phyloP scores from a whole-genome alignment of 2,329 filamentous ascomycete species.

The Lachnellula suecica region DNA sequence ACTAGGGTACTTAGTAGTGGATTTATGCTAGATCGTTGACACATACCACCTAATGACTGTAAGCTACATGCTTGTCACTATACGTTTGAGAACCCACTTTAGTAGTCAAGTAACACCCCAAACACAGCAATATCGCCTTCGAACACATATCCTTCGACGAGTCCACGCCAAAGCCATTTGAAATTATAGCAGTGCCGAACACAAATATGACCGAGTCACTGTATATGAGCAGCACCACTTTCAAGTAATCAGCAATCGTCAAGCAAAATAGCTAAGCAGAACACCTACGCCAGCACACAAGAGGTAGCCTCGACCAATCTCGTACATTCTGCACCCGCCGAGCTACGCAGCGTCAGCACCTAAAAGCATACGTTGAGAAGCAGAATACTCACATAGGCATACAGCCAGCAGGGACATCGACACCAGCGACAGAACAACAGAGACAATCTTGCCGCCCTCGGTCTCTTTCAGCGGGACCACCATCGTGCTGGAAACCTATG shows the following conservation, averaged over 20 bases:
- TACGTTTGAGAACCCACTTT: constrained; percentile 45
- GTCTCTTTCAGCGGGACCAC: constrained; percentile 11
- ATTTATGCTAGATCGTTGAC: neutral
- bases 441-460: constrained; percentile 17
- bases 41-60: constrained; percentile 6
- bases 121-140: constrained; percentile 58
- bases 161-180: constrained; percentile 57
- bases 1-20: constrained; percentile 7
- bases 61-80: neutral
- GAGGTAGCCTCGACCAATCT: constrained; percentile 24
- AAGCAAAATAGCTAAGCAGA: neutral
- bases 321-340: constrained; percentile 26
- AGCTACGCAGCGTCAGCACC: constrained; percentile 14
- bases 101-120: constrained; percentile 61
- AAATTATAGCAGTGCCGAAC: constrained; percentile 54
- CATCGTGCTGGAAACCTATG: neutral
- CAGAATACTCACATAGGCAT: constrained; percentile 23
- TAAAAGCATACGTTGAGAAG: neutral
- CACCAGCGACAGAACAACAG: constrained; percentile 19
- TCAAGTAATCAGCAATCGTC: neutral
- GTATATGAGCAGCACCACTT: constrained; percentile 61
- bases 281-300: constrained; percentile 29
- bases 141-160: constrained; percentile 50
- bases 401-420: constrained; percentile 24
- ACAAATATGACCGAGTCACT: constrained; percentile 60